These are phyloP conservation scores for Rosa multiflora DNA, from an alignment of 306 rosid genomes.

Conservation along the genomic window DNA sequence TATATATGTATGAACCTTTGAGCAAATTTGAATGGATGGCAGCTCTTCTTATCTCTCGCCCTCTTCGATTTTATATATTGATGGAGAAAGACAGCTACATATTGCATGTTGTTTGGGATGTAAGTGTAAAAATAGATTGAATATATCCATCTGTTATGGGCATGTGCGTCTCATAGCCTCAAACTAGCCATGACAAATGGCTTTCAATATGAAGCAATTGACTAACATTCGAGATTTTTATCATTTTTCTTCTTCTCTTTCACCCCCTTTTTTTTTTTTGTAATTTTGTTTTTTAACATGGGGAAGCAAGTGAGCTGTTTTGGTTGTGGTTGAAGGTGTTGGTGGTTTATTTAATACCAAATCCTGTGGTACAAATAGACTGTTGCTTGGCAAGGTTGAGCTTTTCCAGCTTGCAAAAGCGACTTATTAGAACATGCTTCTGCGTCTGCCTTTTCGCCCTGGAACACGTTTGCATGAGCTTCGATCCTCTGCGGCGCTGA, in stretches of 20 bases:
- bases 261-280: background rate
- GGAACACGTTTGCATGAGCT: slow-evolving; percentile 8
- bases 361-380: slow-evolving; percentile 12
- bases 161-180: slow-evolving; percentile 11
- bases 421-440: slow-evolving; percentile 29
- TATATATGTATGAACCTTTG: background rate
- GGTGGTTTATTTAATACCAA: background rate
- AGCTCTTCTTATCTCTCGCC: background rate
- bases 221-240: background rate
- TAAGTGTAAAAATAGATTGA: background rate
- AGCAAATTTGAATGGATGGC: slow-evolving; percentile 8
- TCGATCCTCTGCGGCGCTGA: background rate
- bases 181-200: slow-evolving; percentile 1
- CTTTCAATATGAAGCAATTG: slow-evolving; percentile 5
- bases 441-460: slow-evolving; percentile 22
- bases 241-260: background rate
- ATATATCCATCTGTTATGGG: slow-evolving; percentile 8
- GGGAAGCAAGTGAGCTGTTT: background rate
- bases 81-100: slow-evolving; percentile 15
- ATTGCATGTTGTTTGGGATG: slow-evolving; percentile 15
- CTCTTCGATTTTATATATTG: background rate
- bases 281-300: background rate
- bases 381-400: slow-evolving; percentile 9
- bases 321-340: background rate
- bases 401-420: slow-evolving; percentile 35